A percentile compares a stretch with the other conserved stretches of the same genome.
phyloP scores from a whole-genome alignment of 164 flowering plant species.

The Aristolochia californica region DNA sequence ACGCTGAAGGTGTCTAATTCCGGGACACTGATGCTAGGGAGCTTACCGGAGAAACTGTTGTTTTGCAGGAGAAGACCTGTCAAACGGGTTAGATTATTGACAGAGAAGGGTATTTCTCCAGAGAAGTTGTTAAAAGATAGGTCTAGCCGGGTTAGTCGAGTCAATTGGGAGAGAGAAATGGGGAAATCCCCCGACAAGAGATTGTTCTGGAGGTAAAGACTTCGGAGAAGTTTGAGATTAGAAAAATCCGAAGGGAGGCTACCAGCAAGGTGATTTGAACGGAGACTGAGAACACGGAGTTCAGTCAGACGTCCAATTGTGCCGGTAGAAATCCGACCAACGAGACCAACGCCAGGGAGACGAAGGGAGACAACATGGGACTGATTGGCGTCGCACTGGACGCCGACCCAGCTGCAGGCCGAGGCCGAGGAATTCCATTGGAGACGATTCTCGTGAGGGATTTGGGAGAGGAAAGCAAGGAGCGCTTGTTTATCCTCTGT shows the following conservation, averaged over 20 bases:
- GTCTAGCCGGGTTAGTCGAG: slow-evolving; percentile 49
- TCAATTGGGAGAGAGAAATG: slow-evolving; percentile 21
- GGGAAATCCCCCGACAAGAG: slow-evolving; percentile 66
- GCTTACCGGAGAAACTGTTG: slow-evolving; percentile 54
- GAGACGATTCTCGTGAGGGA: slow-evolving; percentile 46
- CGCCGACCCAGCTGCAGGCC: slow-evolving; percentile 78
- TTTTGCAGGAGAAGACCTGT: slow-evolving; percentile 49
- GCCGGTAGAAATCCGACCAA: slow-evolving; percentile 54
- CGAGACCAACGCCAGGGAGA: slow-evolving; percentile 73
- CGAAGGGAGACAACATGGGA: slow-evolving; percentile 47
- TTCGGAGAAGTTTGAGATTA: slow-evolving; percentile 38
- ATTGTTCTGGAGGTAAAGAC: slow-evolving; percentile 63
- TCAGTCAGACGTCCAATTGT: slow-evolving; percentile 46
- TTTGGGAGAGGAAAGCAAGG: slow-evolving; percentile 35
- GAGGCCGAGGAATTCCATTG: slow-evolving; percentile 60
- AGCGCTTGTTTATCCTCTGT: slow-evolving; percentile 68
- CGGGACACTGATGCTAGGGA: slow-evolving; percentile 40
- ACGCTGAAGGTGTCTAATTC: slow-evolving; percentile 24
- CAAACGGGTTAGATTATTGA: slow-evolving; percentile 55
- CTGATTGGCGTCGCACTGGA: slow-evolving; percentile 37
- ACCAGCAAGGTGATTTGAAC: slow-evolving; percentile 65
- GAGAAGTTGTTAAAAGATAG: slow-evolving; percentile 54
- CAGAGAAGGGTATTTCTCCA: slow-evolving; percentile 52
- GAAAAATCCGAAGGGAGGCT: slow-evolving; percentile 62
- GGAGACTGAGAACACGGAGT: slow-evolving; percentile 75